Base-by-base conservation (phyloP, 768 basidiomycete genomes). In the Hygrocybe punicea region DNA sequence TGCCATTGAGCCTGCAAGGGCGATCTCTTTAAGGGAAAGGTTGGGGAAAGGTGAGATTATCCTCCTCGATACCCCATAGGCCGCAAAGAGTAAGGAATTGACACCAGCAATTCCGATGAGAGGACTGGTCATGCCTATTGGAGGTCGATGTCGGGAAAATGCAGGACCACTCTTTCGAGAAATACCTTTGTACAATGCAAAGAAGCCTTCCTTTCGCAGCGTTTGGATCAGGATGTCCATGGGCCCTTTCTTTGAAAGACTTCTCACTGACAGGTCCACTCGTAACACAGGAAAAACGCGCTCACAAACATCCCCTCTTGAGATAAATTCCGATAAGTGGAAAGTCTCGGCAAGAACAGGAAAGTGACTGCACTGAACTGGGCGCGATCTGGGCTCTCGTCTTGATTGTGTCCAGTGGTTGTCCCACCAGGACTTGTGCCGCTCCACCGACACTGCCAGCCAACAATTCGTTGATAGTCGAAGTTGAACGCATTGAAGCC, bases 371-470 rank as follows among this genome's bases (percentile, higher is more conserved):
- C 24, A 60, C 74, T 77, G 65, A 64, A 93, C 93, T 84, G 16
- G 91, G 88, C 35, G 91, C 89, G 63, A 87, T 86, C 70, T 94
- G 91, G 10, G 92, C 91, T 50, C 92, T 81, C 21, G 91, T 92
- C 78, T 93, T 93, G 69, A 93, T 71, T 0, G 92, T 93, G 66
- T 93, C 92, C 24, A 94, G 77, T 1, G 91, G 92, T 62, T 96
- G 95, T 2, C 95, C 93, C n/a, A 94, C 89, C 10, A 98, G 76
- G 11, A 98, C 95, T 65, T 98, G 96, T 0, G 91, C 87, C 2
- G 93, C 93, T n/a, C 96, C 96, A 33, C 85, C 95, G 6, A 92
- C 81, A 69, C 89, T 91, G 5, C 95, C 95, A 0, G 94, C 89
- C 21, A 95, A 71, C 25, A 98, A 82, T 66, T 92, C 91, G 63